phyloP scores from a whole-genome alignment of 2,329 filamentous ascomycete species.

The Alternaria burnsii region DNA sequence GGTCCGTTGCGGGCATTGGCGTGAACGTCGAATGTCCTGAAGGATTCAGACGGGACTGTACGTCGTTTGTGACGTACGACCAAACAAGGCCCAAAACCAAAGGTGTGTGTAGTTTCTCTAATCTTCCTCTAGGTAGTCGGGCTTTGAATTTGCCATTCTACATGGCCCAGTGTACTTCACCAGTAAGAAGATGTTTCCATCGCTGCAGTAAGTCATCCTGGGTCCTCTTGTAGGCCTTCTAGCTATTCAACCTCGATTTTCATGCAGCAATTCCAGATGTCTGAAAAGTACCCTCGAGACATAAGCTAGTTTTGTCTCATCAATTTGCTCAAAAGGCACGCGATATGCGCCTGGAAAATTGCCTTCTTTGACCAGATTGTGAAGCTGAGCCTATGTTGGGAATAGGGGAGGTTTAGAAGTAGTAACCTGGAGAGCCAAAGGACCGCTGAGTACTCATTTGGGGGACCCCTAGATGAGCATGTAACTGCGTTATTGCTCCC shows the following conservation, averaged over 20 bases:
- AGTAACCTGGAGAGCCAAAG: not conserved
- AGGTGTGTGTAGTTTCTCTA: not conserved
- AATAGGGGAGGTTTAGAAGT: not conserved
- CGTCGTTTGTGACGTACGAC: not conserved
- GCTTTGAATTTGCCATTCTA: not conserved
- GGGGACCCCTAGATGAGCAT: not conserved
- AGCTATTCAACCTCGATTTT: not conserved
- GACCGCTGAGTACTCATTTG: not conserved
- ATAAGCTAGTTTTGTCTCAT: not conserved
- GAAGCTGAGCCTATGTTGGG: not conserved
- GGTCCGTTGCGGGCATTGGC: not conserved
- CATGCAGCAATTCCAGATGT: not conserved
- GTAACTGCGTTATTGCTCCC: not conserved
- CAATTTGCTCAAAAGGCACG: not conserved
- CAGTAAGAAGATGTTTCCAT: not conserved
- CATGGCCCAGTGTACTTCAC: not conserved
- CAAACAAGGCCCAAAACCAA: not conserved
- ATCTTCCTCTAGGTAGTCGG: not conserved
- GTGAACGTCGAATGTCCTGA: not conserved
- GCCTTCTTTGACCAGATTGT: not conserved
- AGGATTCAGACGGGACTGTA: not conserved
- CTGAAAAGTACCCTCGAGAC: not conserved
- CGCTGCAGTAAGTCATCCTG: not conserved
- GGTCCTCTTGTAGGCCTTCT: rapidly evolving
- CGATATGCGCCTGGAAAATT: not conserved